Base-by-base conservation (phyloP, 179 eudicot genomes). In the Carnegiea gigantea region DNA sequence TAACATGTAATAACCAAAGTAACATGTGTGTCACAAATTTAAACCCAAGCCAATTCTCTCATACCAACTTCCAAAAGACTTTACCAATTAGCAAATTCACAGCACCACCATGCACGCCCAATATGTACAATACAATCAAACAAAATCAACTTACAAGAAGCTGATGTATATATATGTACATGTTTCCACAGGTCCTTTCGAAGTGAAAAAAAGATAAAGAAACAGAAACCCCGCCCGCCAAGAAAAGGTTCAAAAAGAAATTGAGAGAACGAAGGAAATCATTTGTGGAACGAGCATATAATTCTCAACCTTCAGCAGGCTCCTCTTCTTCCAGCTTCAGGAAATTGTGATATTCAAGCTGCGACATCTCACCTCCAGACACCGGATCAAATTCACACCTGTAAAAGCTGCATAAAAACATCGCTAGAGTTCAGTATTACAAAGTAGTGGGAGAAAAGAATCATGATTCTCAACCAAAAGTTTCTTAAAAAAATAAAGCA, bases 311-410 rank as follows among this genome's bases (percentile, higher is more conserved):
- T 60, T 80, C 77, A 73, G 77, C 33, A 1, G 73, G 38, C 49
- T 86, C 81, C 18, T 80, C 73, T 9, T 78, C 30, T 77, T 77
- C 78, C 59, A 93, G 92, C 86, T 89, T 87, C 77, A 94, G 83
- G 82, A 95, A 95, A 85, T 92, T 91, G 88, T 87, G 97, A 84
- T 88, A 93, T 85, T 95, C 98, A 84, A 95, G 75, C 83, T 93
- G 96, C 59, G 87, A 89, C 98, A 95, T 95, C 88, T 93, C 96
- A 77, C 97, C 97, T 20, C 97, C 94, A 57, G 83, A 76, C 46
- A 70, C 76, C 21, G 98, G 97, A 84, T 95, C 96, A 79, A 93
- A 95, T 77, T 86, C 75, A 87, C 97, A 95, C 20, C 96, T 86
- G 77, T 91, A 90, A 79, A 92, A 93, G 85, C 98, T 95, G 86